Percentiles rank a stretch among this genome's conserved stretches.
These are phyloP conservation scores for Gossypium sturtianum DNA, from an alignment of 345 rosid species.

Conservation along the genomic window DNA sequence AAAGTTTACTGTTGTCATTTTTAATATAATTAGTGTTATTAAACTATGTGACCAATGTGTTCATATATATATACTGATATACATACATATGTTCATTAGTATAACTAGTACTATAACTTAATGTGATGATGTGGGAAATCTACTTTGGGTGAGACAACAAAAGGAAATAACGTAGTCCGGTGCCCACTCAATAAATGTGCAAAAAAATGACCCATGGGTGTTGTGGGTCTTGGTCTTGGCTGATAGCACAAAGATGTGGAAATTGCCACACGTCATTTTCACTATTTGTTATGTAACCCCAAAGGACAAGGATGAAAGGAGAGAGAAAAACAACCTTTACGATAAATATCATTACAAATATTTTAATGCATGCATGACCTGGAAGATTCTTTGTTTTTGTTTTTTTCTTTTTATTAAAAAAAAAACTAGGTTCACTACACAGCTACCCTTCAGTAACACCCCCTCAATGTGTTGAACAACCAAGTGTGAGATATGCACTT, in stretches of 20 bases:
- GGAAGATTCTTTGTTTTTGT: slow-evolving; percentile 16
- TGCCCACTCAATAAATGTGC: neutral
- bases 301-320: neutral
- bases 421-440: neutral
- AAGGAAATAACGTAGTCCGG: neutral
- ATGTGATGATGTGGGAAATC: neutral
- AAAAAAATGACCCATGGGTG: neutral
- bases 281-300: neutral
- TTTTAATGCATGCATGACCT: slow-evolving; percentile 15
- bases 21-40: neutral
- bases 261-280: neutral
- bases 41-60: neutral
- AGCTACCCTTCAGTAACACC: neutral
- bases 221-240: neutral
- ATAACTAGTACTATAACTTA: too few relatives aligned
- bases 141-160: neutral
- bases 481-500: too few relatives aligned
- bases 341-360: neutral
- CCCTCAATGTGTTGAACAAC: neutral
- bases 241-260: neutral
- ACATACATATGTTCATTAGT: neutral
- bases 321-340: too few relatives aligned
- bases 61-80: neutral
- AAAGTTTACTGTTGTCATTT: neutral
- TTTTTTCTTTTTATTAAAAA: too few relatives aligned